These are phyloP conservation scores for Diaporthe batatas DNA, from an alignment of 2,329 filamentous ascomycete species.

Conservation along the genomic window DNA sequence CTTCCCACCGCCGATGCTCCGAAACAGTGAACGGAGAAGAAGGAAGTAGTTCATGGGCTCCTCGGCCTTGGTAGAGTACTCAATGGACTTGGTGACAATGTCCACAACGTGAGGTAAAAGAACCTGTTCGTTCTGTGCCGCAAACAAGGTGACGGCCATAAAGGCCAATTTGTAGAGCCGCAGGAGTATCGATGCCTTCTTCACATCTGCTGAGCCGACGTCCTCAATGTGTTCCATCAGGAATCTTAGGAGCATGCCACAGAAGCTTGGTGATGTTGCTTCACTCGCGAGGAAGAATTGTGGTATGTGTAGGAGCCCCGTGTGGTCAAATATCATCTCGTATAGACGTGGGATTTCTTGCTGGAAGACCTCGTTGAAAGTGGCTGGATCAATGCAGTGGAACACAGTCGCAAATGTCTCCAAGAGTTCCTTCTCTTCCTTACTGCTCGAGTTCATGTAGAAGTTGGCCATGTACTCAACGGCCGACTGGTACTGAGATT, in stretches of 20 bases:
- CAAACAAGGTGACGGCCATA: conserved; percentile 98
- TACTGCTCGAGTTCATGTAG: conserved; percentile 92
- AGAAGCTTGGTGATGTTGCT: conserved; percentile 96
- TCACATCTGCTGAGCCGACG: conserved; percentile 91
- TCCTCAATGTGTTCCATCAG: conserved; percentile 97
- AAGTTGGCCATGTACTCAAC: conserved; percentile 95
- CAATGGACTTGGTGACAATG: conserved; percentile 97
- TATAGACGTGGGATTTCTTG: conserved; percentile 97
- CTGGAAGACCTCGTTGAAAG: conserved; percentile 98
- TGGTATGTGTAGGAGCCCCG: conserved; percentile 91
- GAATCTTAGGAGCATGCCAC: conserved; percentile 97
- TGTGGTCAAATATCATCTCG: conserved; percentile 98
- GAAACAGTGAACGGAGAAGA: conserved; percentile 89
- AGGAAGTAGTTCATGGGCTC: conserved; percentile 99
- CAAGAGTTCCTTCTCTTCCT: conserved; percentile 96
- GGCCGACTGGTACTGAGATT: conserved; percentile 82
- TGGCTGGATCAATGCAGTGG: conserved; percentile 97
- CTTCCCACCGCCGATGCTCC: conserved; percentile 95
- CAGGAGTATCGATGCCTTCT: conserved; percentile 91
- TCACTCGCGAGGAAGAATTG: conserved; percentile 99
- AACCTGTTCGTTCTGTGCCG: conserved; percentile 93
- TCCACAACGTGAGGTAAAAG: conserved; percentile 95
- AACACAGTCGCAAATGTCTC: conserved; percentile 99
- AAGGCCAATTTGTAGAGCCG: conserved; percentile 98
- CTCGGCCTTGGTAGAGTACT: conserved; percentile 93